Evolutionary conservation across 1,139 yeast species (phyloP), one percentile per base, ranked within the genome.

Genomic region (Saccharomycopsis phalli): DNA sequence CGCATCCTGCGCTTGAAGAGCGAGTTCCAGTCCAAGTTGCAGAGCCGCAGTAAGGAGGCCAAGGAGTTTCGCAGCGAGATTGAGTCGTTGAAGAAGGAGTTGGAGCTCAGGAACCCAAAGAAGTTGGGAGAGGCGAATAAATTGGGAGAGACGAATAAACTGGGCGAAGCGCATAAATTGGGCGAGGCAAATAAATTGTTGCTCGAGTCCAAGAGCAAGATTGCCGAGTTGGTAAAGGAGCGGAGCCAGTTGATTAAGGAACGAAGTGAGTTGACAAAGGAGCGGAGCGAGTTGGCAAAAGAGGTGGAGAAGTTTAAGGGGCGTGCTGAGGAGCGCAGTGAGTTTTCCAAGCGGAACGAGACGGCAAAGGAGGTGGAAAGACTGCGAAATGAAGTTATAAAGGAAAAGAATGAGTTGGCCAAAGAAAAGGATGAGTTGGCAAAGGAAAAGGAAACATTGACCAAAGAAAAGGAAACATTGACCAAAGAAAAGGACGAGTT

Each of bases 61-160:
- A 42, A 42, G 25, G 46, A 42, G 20, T 18, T 36, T 19, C 26
- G 23, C 17, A 26, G 17, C 21, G 33, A 31, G 20, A 47, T 59
- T 11, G 58, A 57, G 11, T 51, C 52, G 6, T 54, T 65, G 34
- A 62, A 62, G 45, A 51, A 55, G 6, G 62, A 63, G 11, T 58
- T 63, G 39, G 61, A 63, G 25, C 50, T 53, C 1, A 64, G 65
- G 44, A 35, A 27, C 23, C 28, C 28, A 3, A 31, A 31, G 25
- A 31, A 42, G 31, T 31, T 31, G 37, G 32, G 30, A 16, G 14
- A 10, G 29, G 44, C 32, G 13, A 16, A 37, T 18, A 22, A 3
- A 18, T 34, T 28, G 25, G 17, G 22, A 3, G 25, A 14, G 17
- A 4, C 16, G 27, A 35, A 27, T 23, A 30, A 10, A 26, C 19